Conservation (phyloP, 2,329 filamentous ascomycete species). For the Xylariaceae sp. region DNA sequence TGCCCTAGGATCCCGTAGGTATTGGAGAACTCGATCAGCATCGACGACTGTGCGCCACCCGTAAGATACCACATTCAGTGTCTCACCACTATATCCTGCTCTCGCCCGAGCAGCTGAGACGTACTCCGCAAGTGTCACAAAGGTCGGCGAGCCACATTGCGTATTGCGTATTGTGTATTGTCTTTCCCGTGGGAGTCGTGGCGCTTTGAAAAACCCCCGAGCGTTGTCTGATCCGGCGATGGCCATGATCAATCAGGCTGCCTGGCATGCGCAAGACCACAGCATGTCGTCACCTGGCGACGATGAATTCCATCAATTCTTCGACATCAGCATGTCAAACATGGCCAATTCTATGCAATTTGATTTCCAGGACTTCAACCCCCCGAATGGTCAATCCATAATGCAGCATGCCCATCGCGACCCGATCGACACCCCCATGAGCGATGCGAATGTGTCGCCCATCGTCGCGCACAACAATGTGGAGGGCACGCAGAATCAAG, state of each 20-base stretch:
- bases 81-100: no score
- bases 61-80: no score
- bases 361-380: constrained; percentile 53
- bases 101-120: no score
- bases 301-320: constrained; percentile 60
- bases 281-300: constrained; percentile 46
- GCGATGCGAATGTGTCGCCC: constrained; percentile 37
- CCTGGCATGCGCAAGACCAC: constrained; percentile 54
- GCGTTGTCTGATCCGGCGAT: constrained; percentile 15
- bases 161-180: no score
- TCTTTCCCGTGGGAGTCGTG: neutral
- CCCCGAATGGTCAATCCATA: constrained; percentile 35
- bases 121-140: neutral
- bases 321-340: constrained; percentile 53
- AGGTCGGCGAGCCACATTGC: constrained; percentile 5
- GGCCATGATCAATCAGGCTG: constrained; percentile 48
- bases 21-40: no score
- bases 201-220: constrained; percentile 3
- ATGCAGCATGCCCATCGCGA: constrained; percentile 37
- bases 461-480: constrained; percentile 35
- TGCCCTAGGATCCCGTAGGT: no score
- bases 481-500: constrained; percentile 38
- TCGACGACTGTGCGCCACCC: no score
- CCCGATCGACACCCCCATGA: constrained; percentile 46
- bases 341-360: constrained; percentile 52